Percentiles rank a stretch among this genome's conserved stretches.
These are phyloP conservation scores for Cercospora nicotianae DNA, from an alignment of 2,329 filamentous ascomycete species.

Conservation along the genomic window DNA sequence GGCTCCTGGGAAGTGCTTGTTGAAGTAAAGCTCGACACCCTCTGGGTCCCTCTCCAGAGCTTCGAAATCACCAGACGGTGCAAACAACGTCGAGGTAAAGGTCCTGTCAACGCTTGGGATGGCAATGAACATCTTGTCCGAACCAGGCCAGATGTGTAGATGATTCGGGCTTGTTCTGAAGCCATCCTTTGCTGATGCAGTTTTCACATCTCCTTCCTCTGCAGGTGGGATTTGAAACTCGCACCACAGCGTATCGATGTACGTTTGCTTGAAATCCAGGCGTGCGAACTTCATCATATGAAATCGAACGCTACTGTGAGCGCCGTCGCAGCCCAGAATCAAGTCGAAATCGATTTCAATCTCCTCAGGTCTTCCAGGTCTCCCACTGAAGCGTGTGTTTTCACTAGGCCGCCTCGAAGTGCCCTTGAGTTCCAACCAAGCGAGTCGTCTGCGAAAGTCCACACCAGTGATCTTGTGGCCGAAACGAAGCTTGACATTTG, in stretches of 20 bases:
- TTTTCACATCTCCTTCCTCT: slow-evolving; percentile 41
- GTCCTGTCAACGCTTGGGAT: slow-evolving; percentile 85
- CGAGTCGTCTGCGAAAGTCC: slow-evolving; percentile 74
- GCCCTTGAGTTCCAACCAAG: slow-evolving; percentile 73
- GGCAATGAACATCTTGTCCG: slow-evolving; percentile 95
- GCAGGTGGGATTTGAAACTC: slow-evolving; percentile 74
- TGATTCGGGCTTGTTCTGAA: slow-evolving; percentile 90
- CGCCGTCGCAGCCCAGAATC: slow-evolving; percentile 91
- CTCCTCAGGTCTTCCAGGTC: slow-evolving; percentile 50
- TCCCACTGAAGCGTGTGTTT: slow-evolving; percentile 26
- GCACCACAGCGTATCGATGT: slow-evolving; percentile 96
- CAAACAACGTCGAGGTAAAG: slow-evolving; percentile 93
- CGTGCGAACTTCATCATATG: slow-evolving; percentile 94
- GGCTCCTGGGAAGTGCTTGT: slow-evolving; percentile 82
- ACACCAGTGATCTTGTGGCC: slow-evolving; percentile 90
- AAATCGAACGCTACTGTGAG: slow-evolving; percentile 85
- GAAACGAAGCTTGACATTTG: slow-evolving; percentile 91
- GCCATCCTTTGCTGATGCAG: slow-evolving; percentile 43
- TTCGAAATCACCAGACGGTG: slow-evolving; percentile 69
- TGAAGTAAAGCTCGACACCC: slow-evolving; percentile 70
- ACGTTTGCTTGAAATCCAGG: slow-evolving; percentile 89
- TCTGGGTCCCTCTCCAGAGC: slow-evolving; percentile 64
- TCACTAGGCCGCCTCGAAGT: slow-evolving; percentile 25
- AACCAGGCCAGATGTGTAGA: slow-evolving; percentile 91
- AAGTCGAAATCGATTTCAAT: slow-evolving; percentile 86